Percentiles rank a stretch among this genome's conserved stretches.
These are phyloP conservation scores for Perilla frutescens DNA, from an alignment of 257 asterid species.

Conservation along the genomic window DNA sequence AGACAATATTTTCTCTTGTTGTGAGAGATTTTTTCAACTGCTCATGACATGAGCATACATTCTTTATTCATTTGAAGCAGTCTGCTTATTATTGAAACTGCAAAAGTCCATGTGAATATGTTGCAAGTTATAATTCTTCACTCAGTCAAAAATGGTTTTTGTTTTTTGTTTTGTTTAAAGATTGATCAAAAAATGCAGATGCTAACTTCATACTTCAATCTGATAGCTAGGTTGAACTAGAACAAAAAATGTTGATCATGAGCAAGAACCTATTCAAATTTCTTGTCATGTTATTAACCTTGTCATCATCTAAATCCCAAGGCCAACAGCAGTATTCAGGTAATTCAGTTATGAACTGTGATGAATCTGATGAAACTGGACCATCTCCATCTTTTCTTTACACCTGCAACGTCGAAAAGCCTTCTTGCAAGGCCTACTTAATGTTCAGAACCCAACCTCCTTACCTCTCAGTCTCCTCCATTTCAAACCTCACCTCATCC, in stretches of 20 bases:
- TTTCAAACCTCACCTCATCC: constrained; percentile 58
- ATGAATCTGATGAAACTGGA: constrained; percentile 42
- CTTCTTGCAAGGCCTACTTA: constrained; percentile 55
- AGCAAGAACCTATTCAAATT: constrained; percentile 17
- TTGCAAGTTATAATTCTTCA: not conserved
- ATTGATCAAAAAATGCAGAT: not conserved
- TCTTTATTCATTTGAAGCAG: constrained; percentile 37
- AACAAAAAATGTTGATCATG: constrained; percentile 35
- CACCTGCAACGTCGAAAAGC: constrained; percentile 50
- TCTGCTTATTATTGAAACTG: not conserved
- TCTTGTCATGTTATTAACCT: constrained; percentile 28
- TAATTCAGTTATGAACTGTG: constrained; percentile 42
- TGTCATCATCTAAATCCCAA: constrained; percentile 31
- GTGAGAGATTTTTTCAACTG: constrained; percentile 1
- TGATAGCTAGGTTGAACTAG: not conserved
- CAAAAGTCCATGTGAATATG: not conserved
- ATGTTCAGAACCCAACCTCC: constrained; percentile 49
- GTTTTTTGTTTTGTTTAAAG: not conserved
- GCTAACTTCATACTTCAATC: not conserved
- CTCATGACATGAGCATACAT: constrained; percentile 22
- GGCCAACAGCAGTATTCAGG: constrained; percentile 63
- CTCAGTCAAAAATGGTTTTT: too few species aligned
- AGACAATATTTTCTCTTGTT: not conserved
- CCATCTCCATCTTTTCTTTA: constrained; percentile 55
- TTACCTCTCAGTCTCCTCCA: constrained; percentile 51